phyloP scores from a whole-genome alignment of 495 filamentous ascomycete genomes.

The Penicillium maclennaniae region DNA sequence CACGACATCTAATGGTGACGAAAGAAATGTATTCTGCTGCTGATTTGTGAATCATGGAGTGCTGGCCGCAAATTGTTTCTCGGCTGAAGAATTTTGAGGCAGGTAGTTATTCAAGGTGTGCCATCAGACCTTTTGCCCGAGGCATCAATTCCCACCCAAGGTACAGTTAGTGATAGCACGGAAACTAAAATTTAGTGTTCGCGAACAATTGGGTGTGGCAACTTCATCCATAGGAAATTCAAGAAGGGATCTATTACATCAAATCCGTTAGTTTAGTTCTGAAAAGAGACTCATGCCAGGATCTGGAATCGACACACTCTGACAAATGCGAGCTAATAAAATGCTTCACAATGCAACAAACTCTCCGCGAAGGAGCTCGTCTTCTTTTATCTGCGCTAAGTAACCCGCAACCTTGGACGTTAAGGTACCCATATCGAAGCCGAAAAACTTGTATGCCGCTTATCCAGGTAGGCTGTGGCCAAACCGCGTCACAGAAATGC shows the following conservation, averaged over 20 bases:
- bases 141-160: background rate
- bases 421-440: conserved; percentile 44
- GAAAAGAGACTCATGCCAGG: too few species aligned
- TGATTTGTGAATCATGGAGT: background rate
- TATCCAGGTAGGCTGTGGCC: conserved; percentile 48
- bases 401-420: conserved; percentile 43
- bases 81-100: too few species aligned
- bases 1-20: background rate
- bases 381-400: conserved; percentile 32
- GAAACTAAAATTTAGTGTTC: too few species aligned
- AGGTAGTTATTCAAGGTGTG: too few species aligned
- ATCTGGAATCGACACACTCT: too few species aligned
- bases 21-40: background rate
- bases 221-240: too few species aligned
- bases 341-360: conserved; percentile 36
- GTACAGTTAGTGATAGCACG: too few species aligned
- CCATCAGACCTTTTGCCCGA: too few species aligned
- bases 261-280: too few species aligned
- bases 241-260: too few species aligned
- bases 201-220: too few species aligned
- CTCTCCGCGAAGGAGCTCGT: conserved; percentile 30
- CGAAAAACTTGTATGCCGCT: conserved; percentile 52
- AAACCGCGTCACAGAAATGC: conserved; percentile 44
- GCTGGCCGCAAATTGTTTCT: background rate
- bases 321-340: background rate